phyloP scores from a whole-genome alignment of 805 yeast genomes.

The Saturnispora silvae region DNA sequence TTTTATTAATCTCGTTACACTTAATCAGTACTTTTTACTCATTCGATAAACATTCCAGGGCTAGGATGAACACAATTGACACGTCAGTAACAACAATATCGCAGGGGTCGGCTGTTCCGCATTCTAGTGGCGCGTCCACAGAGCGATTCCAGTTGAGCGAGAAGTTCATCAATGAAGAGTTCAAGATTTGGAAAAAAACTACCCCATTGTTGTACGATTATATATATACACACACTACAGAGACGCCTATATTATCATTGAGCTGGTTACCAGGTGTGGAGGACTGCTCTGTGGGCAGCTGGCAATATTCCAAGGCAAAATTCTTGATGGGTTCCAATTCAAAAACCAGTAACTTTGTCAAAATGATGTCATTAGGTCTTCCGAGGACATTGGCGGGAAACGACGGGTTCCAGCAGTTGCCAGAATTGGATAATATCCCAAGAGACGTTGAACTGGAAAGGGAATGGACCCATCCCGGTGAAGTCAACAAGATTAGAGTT shows the following conservation, averaged over 20 bases:
- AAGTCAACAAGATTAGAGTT: constrained; percentile 51
- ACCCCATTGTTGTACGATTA: constrained; percentile 70
- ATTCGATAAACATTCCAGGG: background rate
- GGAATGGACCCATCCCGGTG: constrained; percentile 55
- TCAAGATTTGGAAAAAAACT: constrained; percentile 75
- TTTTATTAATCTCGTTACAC: too few relatives aligned
- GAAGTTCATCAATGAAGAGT: constrained; percentile 65
- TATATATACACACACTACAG: constrained; percentile 54
- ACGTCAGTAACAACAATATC: background rate
- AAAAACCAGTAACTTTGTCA: constrained; percentile 34
- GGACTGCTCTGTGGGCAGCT: constrained; percentile 4
- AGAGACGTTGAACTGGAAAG: constrained; percentile 34
- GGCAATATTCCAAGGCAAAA: constrained; percentile 15
- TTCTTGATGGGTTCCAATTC: constrained; percentile 41
- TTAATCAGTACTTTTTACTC: too few relatives aligned
- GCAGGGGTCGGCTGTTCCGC: background rate
- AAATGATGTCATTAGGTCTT: constrained; percentile 33
- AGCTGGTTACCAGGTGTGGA: constrained; percentile 49
- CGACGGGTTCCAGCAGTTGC: constrained; percentile 8
- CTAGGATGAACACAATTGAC: background rate
- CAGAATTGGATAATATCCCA: constrained; percentile 17
- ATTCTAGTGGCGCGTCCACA: too few relatives aligned
- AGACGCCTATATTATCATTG: constrained; percentile 63
- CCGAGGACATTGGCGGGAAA: constrained; percentile 37
- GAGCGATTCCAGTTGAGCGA: constrained; percentile 42